phyloP scores from a whole-genome alignment of 2,329 filamentous ascomycete species.

The Calonectria leucothoes region DNA sequence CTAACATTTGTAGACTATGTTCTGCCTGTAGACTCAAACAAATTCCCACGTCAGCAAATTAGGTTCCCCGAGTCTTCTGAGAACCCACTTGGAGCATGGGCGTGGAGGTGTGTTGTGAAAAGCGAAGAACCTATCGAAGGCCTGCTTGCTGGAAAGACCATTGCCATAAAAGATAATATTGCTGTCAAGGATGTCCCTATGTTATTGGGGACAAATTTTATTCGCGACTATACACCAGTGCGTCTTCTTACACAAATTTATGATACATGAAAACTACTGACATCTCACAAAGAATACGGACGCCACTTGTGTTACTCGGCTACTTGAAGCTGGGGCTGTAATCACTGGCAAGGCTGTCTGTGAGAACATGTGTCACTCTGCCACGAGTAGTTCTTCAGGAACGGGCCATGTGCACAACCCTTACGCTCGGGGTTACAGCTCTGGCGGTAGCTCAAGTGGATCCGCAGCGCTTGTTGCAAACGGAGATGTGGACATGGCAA shows the following conservation, averaged over 20 bases:
- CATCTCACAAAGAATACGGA: background rate
- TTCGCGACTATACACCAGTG: background rate
- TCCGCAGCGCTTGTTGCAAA: background rate
- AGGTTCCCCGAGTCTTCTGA: background rate
- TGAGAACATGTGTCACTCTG: constrained; percentile 3
- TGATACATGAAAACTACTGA: background rate
- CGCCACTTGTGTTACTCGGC: background rate
- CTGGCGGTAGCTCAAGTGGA: background rate
- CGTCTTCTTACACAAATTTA: background rate
- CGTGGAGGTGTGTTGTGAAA: background rate
- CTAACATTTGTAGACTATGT: background rate
- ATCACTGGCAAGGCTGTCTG: constrained; percentile 7
- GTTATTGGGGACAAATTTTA: constrained; percentile 1
- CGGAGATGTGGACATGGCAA: constrained; percentile 1
- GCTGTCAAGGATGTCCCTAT: constrained; percentile 1
- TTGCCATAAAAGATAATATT: constrained; percentile 13
- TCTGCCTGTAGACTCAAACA: background rate
- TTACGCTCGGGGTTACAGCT: constrained; percentile 2
- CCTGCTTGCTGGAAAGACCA: background rate
- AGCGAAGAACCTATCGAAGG: background rate
- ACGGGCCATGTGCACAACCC: constrained; percentile 14
- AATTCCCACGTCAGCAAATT: background rate
- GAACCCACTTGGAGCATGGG: background rate
- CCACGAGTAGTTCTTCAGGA: background rate
- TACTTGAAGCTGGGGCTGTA: background rate